Percentiles rank a stretch among this genome's conserved stretches.
Evolutionary conservation across 192 early-diverging fungal species (phyloP).

Genomic region (Anaeromyces robustus): DNA sequence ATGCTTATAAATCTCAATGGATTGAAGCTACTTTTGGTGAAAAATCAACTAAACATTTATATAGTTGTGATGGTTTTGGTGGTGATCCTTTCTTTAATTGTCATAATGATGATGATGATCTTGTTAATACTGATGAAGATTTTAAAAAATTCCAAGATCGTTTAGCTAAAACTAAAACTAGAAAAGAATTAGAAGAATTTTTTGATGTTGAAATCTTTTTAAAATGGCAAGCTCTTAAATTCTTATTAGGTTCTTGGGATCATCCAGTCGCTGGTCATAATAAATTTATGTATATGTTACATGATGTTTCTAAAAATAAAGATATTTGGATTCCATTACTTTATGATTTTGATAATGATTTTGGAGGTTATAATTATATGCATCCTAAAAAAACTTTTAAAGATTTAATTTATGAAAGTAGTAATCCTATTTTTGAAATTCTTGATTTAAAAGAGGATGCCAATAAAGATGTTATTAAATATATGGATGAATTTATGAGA

Average conservation of each 20-base stretch:
- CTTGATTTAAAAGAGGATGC: background rate
- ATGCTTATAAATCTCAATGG: background rate
- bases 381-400: background rate
- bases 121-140: background rate
- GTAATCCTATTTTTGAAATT: background rate
- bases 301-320: background rate
- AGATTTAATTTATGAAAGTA: background rate
- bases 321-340: background rate
- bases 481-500: background rate
- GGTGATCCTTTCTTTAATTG: background rate
- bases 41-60: background rate
- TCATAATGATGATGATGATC: background rate
- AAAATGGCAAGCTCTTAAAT: background rate
- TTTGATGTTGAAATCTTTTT: background rate
- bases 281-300: background rate
- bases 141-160: background rate
- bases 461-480: background rate
- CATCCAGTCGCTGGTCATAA: background rate
- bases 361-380: background rate
- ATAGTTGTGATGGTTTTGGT: background rate
- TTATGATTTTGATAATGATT: background rate
- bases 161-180: background rate
- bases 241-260: background rate
- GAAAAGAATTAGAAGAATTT: background rate
- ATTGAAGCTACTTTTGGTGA: background rate